Evolutionary conservation across 345 rosid genomes (phyloP).

Genomic region (Hirschfeldia incana): DNA sequence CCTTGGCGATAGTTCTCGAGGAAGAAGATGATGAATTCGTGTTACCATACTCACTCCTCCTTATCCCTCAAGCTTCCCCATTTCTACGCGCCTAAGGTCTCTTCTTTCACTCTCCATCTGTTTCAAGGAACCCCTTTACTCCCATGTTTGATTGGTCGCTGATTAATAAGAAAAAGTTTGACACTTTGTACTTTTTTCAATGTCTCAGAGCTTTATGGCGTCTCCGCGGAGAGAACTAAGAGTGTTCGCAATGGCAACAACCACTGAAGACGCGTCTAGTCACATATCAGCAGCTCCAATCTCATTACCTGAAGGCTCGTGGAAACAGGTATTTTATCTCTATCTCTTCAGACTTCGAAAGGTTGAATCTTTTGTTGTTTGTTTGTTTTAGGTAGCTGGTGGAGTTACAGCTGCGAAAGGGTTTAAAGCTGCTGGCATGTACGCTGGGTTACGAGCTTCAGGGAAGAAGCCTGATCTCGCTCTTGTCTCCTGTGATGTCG

Average conservation of each 20-base stretch:
- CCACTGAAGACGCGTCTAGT: constrained; percentile 50
- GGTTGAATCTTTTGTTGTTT: background rate
- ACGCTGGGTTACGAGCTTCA: constrained; percentile 81
- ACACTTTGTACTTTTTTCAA: background rate
- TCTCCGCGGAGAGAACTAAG: background rate
- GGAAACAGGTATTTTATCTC: constrained; percentile 59
- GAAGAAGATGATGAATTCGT: background rate
- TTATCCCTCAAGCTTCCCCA: background rate
- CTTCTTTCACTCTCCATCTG: background rate
- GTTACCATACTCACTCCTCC: background rate
- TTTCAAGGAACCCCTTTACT: background rate
- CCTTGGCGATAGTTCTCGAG: too few species aligned
- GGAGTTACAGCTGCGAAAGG: constrained; percentile 96
- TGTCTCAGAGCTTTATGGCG: background rate
- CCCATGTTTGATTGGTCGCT: background rate
- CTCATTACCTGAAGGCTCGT: constrained; percentile 74
- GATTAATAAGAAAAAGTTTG: background rate
- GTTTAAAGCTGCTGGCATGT: constrained; percentile 79
- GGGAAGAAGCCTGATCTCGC: constrained; percentile 93
- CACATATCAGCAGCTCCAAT: constrained; percentile 83
- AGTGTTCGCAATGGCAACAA: constrained; percentile 30
- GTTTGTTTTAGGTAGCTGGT: constrained; percentile 63
- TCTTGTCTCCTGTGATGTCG: constrained; percentile 82
- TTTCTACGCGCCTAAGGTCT: background rate
- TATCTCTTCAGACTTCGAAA: background rate